These are phyloP conservation scores for Xylaria intraflava DNA, from an alignment of 495 filamentous ascomycete species.

Conservation along the genomic window DNA sequence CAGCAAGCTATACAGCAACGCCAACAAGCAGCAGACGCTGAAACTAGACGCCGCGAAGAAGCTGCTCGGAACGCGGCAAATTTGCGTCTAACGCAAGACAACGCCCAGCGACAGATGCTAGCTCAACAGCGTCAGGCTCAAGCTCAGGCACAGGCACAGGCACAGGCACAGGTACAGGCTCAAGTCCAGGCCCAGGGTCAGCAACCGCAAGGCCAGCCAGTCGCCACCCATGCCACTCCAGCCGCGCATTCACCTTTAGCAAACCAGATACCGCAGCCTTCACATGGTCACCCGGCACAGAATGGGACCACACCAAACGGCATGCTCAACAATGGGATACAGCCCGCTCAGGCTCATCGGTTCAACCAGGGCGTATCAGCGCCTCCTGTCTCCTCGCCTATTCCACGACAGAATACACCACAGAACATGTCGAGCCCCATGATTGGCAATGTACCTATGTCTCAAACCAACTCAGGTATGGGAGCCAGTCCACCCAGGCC, in stretches of 20 bases:
- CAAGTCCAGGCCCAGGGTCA: slow-evolving; percentile 39
- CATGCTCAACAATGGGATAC: slow-evolving; percentile 25
- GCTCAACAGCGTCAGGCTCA: slow-evolving; percentile 21
- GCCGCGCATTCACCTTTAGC: slow-evolving; percentile 34
- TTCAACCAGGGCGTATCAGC: slow-evolving; percentile 57
- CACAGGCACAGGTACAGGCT: slow-evolving; percentile 28
- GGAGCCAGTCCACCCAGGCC: slow-evolving; percentile 72
- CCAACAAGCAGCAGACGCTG: slow-evolving; percentile 25
- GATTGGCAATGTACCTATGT: slow-evolving; percentile 68
- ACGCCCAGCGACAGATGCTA: slow-evolving; percentile 25
- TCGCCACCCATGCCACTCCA: slow-evolving; percentile 29
- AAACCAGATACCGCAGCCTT: slow-evolving; percentile 20
- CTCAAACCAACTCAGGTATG: slow-evolving; percentile 68
- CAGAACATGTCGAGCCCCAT: slow-evolving; percentile 72
- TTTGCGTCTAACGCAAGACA: slow-evolving; percentile 24
- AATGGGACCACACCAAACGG: slow-evolving; percentile 40
- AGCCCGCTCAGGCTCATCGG: slow-evolving; percentile 44
- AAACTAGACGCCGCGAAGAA: slow-evolving; percentile 33
- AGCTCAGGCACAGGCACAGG: slow-evolving; percentile 37
- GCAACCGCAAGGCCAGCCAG: slow-evolving; percentile 31
- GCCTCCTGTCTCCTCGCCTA: slow-evolving; percentile 67
- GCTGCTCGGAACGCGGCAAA: slow-evolving; percentile 30
- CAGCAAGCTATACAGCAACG: slow-evolving; percentile 19
- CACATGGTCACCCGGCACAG: slow-evolving; percentile 38
- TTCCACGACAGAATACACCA: slow-evolving; percentile 73